A percentile compares a stretch with the other conserved stretches of the same genome.
Evolutionary conservation across 352 stramenopile species (phyloP).

Genomic region (Globisporangium camurandrum): DNA sequence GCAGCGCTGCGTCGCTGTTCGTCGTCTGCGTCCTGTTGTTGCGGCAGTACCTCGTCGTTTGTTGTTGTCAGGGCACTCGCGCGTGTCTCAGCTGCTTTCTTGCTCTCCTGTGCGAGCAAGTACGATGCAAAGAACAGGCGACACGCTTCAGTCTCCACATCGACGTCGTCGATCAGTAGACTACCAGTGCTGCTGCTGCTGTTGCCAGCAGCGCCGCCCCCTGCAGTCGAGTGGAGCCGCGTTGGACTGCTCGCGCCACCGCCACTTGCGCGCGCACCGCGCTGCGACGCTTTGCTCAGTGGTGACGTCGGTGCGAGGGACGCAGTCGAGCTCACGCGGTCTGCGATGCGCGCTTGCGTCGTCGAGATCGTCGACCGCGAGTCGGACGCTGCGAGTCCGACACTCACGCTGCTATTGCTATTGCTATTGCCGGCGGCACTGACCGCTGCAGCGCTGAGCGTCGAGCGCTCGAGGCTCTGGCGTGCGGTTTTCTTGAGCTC

Average conservation of each 20-base stretch:
- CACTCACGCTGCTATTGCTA: constrained; percentile 3
- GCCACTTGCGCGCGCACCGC: constrained; percentile 12
- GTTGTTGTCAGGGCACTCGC: constrained; percentile 6
- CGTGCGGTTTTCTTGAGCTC: constrained; percentile 59
- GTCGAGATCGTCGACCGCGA: constrained; percentile 55
- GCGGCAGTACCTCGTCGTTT: neutral
- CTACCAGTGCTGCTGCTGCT: constrained; percentile 6
- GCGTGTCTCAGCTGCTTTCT: constrained; percentile 5
- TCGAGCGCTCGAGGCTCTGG: constrained; percentile 27
- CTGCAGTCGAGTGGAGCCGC: no score
- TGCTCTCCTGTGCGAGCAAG: constrained; percentile 45
- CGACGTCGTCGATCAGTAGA: constrained; percentile 47
- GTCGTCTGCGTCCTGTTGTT: constrained; percentile 6
- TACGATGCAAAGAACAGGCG: constrained; percentile 86
- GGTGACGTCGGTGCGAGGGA: constrained; percentile 21
- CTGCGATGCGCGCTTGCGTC: constrained; percentile 14
- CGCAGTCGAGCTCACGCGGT: constrained; percentile 23
- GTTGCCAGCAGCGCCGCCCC: constrained; percentile 7
- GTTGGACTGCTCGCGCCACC: constrained; percentile 15
- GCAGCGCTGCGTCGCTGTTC: neutral
- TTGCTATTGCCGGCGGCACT: constrained; percentile 3
- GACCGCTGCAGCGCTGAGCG: constrained; percentile 18
- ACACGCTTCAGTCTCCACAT: constrained; percentile 78
- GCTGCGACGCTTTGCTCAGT: neutral
- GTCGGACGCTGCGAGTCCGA: constrained; percentile 18